phyloP scores from a whole-genome alignment of 2,329 filamentous ascomycete genomes.

The Trichoderma afroharzianum region DNA sequence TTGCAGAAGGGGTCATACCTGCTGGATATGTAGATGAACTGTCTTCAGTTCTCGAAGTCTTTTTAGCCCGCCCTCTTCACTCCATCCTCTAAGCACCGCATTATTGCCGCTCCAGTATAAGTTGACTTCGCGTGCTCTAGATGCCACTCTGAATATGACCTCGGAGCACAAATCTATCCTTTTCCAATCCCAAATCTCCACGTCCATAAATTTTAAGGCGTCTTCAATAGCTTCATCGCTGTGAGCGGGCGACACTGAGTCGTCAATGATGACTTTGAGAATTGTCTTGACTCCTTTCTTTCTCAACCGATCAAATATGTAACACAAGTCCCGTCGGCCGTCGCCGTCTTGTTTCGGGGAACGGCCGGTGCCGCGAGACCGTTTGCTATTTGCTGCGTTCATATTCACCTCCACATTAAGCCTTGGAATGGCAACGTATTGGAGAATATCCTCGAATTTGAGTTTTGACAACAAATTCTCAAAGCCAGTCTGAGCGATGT shows the following conservation, averaged over 20 bases:
- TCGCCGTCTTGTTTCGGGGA: constrained; percentile 12
- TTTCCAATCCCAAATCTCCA: constrained; percentile 31
- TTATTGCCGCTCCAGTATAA: constrained; percentile 34
- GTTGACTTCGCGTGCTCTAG: constrained; percentile 20
- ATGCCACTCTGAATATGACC: constrained; percentile 20
- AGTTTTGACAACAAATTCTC: constrained; percentile 21
- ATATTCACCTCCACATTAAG: constrained; percentile 16
- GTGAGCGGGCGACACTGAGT: constrained; percentile 23
- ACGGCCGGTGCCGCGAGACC: constrained; percentile 5
- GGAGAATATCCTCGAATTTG: constrained; percentile 27
- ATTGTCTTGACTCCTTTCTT: constrained; percentile 27
- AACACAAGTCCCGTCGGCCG: constrained; percentile 21
- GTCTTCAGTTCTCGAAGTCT: constrained; percentile 24
- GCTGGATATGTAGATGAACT: constrained; percentile 25
- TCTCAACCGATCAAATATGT: constrained; percentile 29
- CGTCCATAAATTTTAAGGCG: constrained; percentile 23
- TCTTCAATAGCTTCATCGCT: constrained; percentile 30
- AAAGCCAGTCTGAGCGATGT: constrained; percentile 18
- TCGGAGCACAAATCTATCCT: constrained; percentile 29
- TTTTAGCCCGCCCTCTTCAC: constrained; percentile 25
- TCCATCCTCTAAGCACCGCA: constrained; percentile 32
- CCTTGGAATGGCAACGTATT: constrained; percentile 28
- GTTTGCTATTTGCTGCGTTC: constrained; percentile 14
- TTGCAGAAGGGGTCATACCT: background rate
- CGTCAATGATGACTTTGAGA: constrained; percentile 30